phyloP scores from a whole-genome alignment of 805 yeast genomes.

The Candida broadrunensis region DNA sequence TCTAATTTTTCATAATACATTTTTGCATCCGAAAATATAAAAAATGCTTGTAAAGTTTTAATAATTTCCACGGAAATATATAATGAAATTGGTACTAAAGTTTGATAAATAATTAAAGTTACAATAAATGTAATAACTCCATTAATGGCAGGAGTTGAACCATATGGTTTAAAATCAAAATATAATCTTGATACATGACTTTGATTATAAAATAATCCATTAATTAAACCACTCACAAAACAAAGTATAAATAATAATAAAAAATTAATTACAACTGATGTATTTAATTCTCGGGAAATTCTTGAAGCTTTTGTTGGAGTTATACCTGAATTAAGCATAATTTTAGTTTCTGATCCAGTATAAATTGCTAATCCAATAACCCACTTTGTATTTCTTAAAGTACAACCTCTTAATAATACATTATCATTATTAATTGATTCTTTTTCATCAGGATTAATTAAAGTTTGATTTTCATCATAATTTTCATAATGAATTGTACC shows the following conservation, averaged over 20 bases:
- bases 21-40: slow-evolving; percentile 65
- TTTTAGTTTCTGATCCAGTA: slow-evolving; percentile 74
- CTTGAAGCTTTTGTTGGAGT: slow-evolving; percentile 73
- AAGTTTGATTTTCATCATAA: slow-evolving; percentile 24
- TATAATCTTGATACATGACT: slow-evolving; percentile 43
- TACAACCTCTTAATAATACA: slow-evolving; percentile 67
- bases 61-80: slow-evolving; percentile 78
- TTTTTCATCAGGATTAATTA: slow-evolving; percentile 33
- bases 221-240: slow-evolving; percentile 65
- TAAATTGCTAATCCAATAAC: slow-evolving; percentile 70
- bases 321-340: slow-evolving; percentile 73
- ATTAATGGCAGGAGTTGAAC: slow-evolving; percentile 56
- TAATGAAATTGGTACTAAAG: slow-evolving; percentile 76
- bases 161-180: slow-evolving; percentile 64
- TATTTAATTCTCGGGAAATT: slow-evolving; percentile 63
- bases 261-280: slow-evolving; percentile 65
- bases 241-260: slow-evolving; percentile 59
- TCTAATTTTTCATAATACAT: slow-evolving; percentile 70
- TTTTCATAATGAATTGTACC: slow-evolving; percentile 60
- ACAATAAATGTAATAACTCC: slow-evolving; percentile 72
- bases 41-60: slow-evolving; percentile 72
- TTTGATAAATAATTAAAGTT: slow-evolving; percentile 68
- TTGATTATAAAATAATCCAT: slow-evolving; percentile 59
- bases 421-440: slow-evolving; percentile 66
- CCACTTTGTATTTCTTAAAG: slow-evolving; percentile 75